Base-by-base conservation (phyloP, 805 yeast genomes). In the Candida manassasensis region DNA sequence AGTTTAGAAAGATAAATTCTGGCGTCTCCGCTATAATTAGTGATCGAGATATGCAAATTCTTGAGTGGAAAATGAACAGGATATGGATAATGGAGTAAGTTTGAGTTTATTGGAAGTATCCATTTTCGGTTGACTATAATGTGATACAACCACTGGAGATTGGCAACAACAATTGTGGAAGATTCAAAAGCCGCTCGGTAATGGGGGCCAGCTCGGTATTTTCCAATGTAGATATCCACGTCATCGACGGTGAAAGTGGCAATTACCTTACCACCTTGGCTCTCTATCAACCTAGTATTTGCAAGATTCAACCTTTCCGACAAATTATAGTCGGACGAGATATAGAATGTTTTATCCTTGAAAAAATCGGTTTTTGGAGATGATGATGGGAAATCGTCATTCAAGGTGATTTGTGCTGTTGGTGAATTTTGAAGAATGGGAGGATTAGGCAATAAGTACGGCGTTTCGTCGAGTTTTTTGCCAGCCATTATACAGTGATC, bases 21-120 rank as follows among this genome's bases (percentile, higher is more conserved):
- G 1, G 95, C 84, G 50, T 84, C 93, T 0, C 97, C 97, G 15
- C 83, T 74, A 51, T 84, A 88, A 48, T 87, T 86, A 0, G 96
- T 81, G 3, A 85, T 73, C 7, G 87, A 71, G 8, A 87, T 73
- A 3, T 68, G 61, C 25, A 77, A 55, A n/a, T 72, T 68, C 11
- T 61, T 59, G 2, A 86, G 46, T 0, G 78, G 78, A 8, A 13
- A 21, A 1, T 54, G 63, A 15, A 55, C 52, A 4, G 77, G 80
- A 3, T 69, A 63, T 0, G 97, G 97, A 49, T 79, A 77, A 48
- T 84, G 88, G 4, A 87, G 67, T 12, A 89, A 55, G 42, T 73
- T 73, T 6, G 68, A 58, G 24, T 55, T 56, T 1, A 52, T 48
- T 0, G 95, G 90, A 3, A 71, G 50, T 2, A 69, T 62, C 77